phyloP scores from a whole-genome alignment of 108 stramenopile genomes.

The Epithemia pelagica region DNA sequence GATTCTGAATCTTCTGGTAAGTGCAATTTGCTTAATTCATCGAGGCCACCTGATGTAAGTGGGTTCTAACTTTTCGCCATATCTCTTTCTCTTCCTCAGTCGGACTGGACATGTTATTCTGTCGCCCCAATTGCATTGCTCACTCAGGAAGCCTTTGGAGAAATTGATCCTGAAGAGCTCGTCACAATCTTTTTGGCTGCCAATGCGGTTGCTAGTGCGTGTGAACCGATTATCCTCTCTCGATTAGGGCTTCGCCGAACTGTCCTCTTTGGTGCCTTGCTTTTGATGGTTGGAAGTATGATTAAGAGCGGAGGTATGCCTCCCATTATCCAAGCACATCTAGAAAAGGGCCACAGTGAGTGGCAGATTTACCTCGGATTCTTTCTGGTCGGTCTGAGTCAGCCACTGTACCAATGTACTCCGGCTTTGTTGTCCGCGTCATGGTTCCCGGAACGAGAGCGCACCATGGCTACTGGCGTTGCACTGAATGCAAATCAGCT shows the following conservation, averaged over 20 bases:
- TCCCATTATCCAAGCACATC: constrained; percentile 28
- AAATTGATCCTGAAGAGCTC: constrained; percentile 74
- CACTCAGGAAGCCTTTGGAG: constrained; percentile 62
- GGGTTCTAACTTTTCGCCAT: too few relatives aligned
- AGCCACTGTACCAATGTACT: constrained; percentile 84
- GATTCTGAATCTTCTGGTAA: constrained; percentile 55
- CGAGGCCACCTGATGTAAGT: too few relatives aligned
- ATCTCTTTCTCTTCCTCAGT: constrained; percentile 18
- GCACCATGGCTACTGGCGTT: constrained; percentile 87
- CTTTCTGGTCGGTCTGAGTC: constrained; percentile 77
- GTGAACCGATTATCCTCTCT: constrained; percentile 76
- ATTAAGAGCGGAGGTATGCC: constrained; percentile 74
- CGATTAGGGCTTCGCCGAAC: constrained; percentile 71
- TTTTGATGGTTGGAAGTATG: constrained; percentile 77
- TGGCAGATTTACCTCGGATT: constrained; percentile 80
- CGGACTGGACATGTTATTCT: constrained; percentile 83
- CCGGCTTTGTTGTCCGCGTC: constrained; percentile 66
- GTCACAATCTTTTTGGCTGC: constrained; percentile 74
- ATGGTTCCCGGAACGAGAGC: constrained; percentile 79
- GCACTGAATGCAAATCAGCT: constrained; percentile 85
- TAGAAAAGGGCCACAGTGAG: constrained; percentile 37
- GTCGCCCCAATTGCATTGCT: constrained; percentile 75
- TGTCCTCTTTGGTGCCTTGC: constrained; percentile 62
- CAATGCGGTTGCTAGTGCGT: constrained; percentile 70
- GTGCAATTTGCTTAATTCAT: too few relatives aligned